A percentile compares a stretch with the other conserved stretches of the same genome.
Conservation (phyloP, 495 filamentous ascomycete species). For the Talaromyces adpressus region DNA sequence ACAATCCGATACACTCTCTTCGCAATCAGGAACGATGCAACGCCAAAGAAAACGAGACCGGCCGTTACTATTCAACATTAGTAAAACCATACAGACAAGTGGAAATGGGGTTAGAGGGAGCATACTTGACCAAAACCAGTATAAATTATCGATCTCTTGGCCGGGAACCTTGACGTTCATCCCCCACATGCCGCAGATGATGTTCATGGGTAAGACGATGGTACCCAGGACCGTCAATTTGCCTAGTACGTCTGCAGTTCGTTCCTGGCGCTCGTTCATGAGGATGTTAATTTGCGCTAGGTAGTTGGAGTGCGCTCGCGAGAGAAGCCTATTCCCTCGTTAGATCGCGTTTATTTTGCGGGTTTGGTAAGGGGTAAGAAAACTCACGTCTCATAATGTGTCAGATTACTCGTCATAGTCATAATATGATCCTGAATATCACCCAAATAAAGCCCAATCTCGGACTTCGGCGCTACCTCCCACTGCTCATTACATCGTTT, state of each 20-base stretch:
- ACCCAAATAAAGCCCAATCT: conserved; percentile 92
- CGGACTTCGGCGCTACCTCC: conserved; percentile 89
- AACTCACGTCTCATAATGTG: conserved; percentile 89
- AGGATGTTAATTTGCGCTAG: conserved; percentile 90
- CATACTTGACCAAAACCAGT: conserved; percentile 60
- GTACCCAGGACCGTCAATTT: conserved; percentile 95
- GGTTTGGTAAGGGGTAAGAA: neutral
- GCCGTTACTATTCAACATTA: conserved; percentile 51
- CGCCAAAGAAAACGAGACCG: conserved; percentile 68
- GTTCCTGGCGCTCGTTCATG: conserved; percentile 96
- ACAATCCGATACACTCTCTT: conserved; percentile 71
- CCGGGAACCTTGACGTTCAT: conserved; percentile 98
- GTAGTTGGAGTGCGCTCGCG: conserved; percentile 91
- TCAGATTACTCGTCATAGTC: conserved; percentile 93
- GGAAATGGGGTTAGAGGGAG: conserved; percentile 2
- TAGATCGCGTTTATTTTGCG: conserved; percentile 12
- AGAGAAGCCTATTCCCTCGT: conserved; percentile 60
- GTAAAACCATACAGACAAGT: neutral
- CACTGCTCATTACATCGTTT: conserved; percentile 98
- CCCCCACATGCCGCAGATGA: conserved; percentile 96
- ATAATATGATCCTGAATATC: conserved; percentile 99
- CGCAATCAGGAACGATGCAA: conserved; percentile 71
- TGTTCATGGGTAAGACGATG: conserved; percentile 96
- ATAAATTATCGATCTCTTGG: conserved; percentile 59
- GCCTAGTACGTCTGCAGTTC: conserved; percentile 88